Evolutionary conservation across 2,329 filamentous ascomycete species (phyloP), one percentile per base, ranked within the genome.

Genomic region (Onygenales sp.): DNA sequence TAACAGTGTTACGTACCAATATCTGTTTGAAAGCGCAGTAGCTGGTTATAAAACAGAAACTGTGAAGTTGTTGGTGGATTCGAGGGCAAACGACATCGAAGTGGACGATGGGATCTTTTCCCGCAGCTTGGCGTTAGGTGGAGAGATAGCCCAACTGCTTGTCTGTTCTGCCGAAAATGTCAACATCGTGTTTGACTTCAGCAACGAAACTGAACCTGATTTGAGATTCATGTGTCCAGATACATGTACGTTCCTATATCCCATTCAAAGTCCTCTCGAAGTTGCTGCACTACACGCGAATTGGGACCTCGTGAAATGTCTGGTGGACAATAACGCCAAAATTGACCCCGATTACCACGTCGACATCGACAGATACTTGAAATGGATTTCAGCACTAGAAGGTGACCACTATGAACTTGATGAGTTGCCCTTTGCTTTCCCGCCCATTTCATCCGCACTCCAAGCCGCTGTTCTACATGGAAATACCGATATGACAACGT

Each of bases 401-500:
- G 39, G 5, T 4, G 21, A 43, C 17, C 5, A 32, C 17, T 5
- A 43, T 10, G 7, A n/a, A 17, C 17, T 17, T 17, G 17, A 17
- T 17, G 17, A 17, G 17, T 17, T 17, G 17, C 17, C 17, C 13
- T 9, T 5, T 13, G 5, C 10, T 33, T 21, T 31, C 33, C 32
- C 43, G 31, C 50, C 50, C 2, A n/a, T 43, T 21, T 36, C 43
- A 21, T 62, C 61, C 17, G 61, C 61, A 35, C 49, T 63, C 13
- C 59, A 60, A 50, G 56, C 54, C 21, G 60, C 60, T 38, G 55
- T 57, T 21, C 33, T 13, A 32, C n/a, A 41, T 43, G 53, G 53
- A 3, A 35, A 54, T 48, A 11, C 55, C 32, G 43, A 59, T n/a
- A 11, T 61, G 51, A 59, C 57, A 6, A 41, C 58, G 13, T 41